Evolutionary conservation across 306 rosid species (phyloP), one percentile per base, ranked within the genome.

Genomic region (Trifolium pratense): DNA sequence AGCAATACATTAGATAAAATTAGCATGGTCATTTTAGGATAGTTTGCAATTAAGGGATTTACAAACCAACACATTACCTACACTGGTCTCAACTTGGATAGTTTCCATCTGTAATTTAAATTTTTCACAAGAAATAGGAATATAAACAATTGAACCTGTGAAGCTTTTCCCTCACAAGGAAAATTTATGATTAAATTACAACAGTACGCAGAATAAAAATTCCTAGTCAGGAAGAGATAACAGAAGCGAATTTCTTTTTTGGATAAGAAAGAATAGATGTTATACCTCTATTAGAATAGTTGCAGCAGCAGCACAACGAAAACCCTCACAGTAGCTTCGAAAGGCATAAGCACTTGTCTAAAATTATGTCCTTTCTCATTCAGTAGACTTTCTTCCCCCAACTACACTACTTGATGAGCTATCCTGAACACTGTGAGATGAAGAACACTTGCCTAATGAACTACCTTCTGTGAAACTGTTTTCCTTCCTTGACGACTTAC

Each of bases 391-490:
- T 79, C 80, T 74, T 79, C 88, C 86, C 36, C 83, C 86, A 31
- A 51, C 83, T 56, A 78, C 80, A 43, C 89, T 86, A 75, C 84
- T 85, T 55, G 89, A 89, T 45, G 96, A 89, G 85, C 96, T 90
- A 77, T 83, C 93, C 74, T 89, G 93, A 71, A 85, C 58, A 14
- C 92, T 89, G 57, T 79, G 79, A 55, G 96, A 81, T 1, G 91
- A 90, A 68, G 89, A 87, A 62, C 89, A 86, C 87, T 90, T 80
- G 61, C 89, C 89, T 70, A 90, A 86, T 26, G 90, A 93, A 82
- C 83, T 86, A 73, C 55, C 88, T 74, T 79, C 91, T 10, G 82
- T 56, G 76, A 46, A 72, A 60, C 36, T 83, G 68, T 20, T 80
- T 78, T 85, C 91, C 82, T 72, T 82, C 80, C 80, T 72, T 23